Evolutionary conservation across 2,329 filamentous ascomycete genomes (phyloP).

Genomic region (Sarocladium strictum): DNA sequence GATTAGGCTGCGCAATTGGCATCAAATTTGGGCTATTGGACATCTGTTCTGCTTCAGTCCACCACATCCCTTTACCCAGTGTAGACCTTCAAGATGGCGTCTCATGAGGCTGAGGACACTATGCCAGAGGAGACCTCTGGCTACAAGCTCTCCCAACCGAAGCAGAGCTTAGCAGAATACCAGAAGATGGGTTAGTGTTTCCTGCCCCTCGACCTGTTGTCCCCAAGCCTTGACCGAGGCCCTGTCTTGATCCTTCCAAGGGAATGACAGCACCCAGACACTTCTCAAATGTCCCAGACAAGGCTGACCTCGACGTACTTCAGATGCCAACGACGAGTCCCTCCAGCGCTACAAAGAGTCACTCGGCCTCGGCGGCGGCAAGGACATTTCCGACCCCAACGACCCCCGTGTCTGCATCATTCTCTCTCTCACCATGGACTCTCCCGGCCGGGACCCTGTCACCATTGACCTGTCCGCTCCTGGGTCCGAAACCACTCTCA

Average conservation of each 20-base stretch:
- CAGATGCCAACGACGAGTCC: constrained; percentile 76
- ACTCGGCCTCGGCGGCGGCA: constrained; percentile 74
- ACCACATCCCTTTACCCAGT: neutral
- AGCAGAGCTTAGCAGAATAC: constrained; percentile 96
- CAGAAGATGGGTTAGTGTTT: constrained; percentile 73
- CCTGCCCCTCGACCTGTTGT: constrained; percentile 10
- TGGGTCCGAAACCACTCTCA: constrained; percentile 70
- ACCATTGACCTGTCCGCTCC: constrained; percentile 77
- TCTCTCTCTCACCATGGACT: constrained; percentile 81
- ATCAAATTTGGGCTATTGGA: no score
- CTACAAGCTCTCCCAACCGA: constrained; percentile 94
- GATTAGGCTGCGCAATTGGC: no score
- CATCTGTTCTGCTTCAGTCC: constrained; percentile 3
- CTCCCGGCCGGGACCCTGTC: constrained; percentile 75
- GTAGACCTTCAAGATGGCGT: constrained; percentile 49
- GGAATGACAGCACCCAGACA: no score
- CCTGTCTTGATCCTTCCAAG: no score
- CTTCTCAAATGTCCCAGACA: neutral
- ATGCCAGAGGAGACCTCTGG: constrained; percentile 84
- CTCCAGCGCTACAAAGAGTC: constrained; percentile 97
- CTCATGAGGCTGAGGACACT: constrained; percentile 67
- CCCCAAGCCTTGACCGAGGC: no score
- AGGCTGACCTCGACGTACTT: neutral
- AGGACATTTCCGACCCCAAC: constrained; percentile 65
- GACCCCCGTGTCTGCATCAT: constrained; percentile 93